phyloP scores from a whole-genome alignment of 2,329 filamentous ascomycete species.

The Chaetomium sp. region DNA sequence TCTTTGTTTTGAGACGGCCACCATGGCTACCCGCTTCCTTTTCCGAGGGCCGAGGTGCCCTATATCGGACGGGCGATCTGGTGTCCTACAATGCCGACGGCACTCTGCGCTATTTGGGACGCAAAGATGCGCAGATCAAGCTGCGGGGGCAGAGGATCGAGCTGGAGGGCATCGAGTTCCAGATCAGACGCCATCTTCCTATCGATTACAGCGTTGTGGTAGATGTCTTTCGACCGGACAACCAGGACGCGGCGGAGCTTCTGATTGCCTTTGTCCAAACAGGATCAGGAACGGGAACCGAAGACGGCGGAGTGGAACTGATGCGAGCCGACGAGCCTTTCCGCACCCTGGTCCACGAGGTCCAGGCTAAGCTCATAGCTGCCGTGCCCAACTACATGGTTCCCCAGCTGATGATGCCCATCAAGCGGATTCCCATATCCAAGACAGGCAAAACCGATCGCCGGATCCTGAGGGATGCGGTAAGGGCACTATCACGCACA shows the following conservation, averaged over 20 bases:
- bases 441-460: conserved; percentile 4
- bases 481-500: conserved; percentile 5
- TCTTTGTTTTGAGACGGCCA: not conserved
- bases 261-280: conserved; percentile 7
- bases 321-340: conserved; percentile 1
- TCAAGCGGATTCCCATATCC: conserved; percentile 2
- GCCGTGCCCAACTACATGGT: conserved; percentile 3
- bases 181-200: conserved; percentile 7
- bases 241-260: not conserved
- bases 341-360: conserved; percentile 1
- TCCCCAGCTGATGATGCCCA: not conserved
- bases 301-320: not conserved
- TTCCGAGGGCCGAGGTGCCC: conserved; percentile 4
- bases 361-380: conserved; percentile 6
- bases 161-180: conserved; percentile 3
- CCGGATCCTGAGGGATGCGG: conserved; percentile 1
- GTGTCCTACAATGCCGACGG: conserved; percentile 4
- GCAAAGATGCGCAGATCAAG: conserved; percentile 1
- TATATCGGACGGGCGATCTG: conserved; percentile 6
- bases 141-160: conserved; percentile 4
- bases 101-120: conserved; percentile 7
- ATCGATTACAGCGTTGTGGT: not conserved
- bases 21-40: conserved; percentile 1
- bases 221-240: conserved; percentile 5
- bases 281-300: conserved; percentile 2